Conservation (phyloP, 352 stramenopile species). For the Globisporangium ultimum region DNA sequence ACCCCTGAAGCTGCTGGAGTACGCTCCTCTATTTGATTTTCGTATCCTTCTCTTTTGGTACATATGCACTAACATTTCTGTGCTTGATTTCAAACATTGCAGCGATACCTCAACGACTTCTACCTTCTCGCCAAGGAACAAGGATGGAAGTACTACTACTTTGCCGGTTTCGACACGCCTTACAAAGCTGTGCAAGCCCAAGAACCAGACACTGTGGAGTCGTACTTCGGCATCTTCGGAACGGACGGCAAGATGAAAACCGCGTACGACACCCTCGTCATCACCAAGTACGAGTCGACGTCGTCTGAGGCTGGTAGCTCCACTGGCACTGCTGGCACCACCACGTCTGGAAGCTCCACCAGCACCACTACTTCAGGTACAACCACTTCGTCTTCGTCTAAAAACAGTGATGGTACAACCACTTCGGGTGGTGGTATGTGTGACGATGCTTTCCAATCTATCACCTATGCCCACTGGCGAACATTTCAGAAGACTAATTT, state of each 20-base stretch:
- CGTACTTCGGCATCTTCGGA: conserved; percentile 77
- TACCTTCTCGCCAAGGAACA: conserved; percentile 54
- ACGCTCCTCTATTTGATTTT: conserved; percentile 8
- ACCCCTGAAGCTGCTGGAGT: conserved; percentile 53
- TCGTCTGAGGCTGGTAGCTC: conserved; percentile 21
- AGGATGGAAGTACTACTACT: conserved; percentile 88
- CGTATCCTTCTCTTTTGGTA: background rate
- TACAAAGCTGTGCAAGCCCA: conserved; percentile 63
- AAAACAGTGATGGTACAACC: too few species aligned
- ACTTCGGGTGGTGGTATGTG: conserved; percentile 1
- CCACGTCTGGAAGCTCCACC: background rate
- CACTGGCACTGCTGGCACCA: conserved; percentile 8
- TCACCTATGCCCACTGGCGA: too few species aligned
- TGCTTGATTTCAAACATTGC: background rate
- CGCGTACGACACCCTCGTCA: conserved; percentile 51
- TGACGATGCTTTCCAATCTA: background rate
- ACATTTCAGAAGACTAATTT: background rate
- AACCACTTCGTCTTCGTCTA: background rate
- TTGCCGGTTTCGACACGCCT: conserved; percentile 77
- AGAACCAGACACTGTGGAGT: conserved; percentile 61
- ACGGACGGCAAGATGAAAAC: conserved; percentile 61
- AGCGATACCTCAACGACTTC: conserved; percentile 80
- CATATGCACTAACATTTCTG: background rate
- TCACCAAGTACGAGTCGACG: conserved; percentile 30
- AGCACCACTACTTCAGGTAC: conserved; percentile 8